phyloP scores from a whole-genome alignment of 305 asterid genomes.

The Nicotiana rustica region DNA sequence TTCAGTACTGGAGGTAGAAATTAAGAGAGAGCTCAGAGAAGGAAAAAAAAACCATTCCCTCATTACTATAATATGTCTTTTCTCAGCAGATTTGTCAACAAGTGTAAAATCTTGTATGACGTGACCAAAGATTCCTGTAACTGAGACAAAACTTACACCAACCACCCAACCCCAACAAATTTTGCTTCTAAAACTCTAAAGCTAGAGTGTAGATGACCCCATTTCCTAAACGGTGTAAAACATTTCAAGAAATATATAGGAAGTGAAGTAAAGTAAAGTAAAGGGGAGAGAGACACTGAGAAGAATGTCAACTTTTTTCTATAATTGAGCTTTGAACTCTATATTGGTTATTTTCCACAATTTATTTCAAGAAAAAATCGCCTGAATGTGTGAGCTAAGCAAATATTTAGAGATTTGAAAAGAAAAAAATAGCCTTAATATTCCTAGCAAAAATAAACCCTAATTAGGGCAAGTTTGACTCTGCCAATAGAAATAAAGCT shows the following conservation, averaged over 20 bases:
- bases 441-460: slow-evolving; percentile 45
- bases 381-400: not conserved
- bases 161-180: slow-evolving; percentile 33
- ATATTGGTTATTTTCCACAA: slow-evolving; percentile 15
- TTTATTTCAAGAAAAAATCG: not conserved
- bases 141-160: slow-evolving; percentile 46
- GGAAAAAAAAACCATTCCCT: not conserved
- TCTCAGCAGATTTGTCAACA: slow-evolving; percentile 58
- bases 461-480: slow-evolving; percentile 49
- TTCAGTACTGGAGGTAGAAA: not conserved
- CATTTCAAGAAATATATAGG: slow-evolving; percentile 23
- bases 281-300: not conserved
- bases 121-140: slow-evolving; percentile 67
- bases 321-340: slow-evolving; percentile 19
- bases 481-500: not conserved
- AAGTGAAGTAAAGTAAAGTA: slow-evolving; percentile 7
- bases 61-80: slow-evolving; percentile 39
- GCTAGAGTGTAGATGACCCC: slow-evolving; percentile 37
- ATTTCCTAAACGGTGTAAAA: slow-evolving; percentile 37
- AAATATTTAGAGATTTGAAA: not conserved
- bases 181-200: not conserved
- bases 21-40: not conserved
- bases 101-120: slow-evolving; percentile 65
- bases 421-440: not conserved
- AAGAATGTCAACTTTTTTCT: slow-evolving; percentile 35